These are phyloP conservation scores for Helianthus tuberosus DNA, from an alignment of 129 eudicot genomes.

Conservation along the genomic window DNA sequence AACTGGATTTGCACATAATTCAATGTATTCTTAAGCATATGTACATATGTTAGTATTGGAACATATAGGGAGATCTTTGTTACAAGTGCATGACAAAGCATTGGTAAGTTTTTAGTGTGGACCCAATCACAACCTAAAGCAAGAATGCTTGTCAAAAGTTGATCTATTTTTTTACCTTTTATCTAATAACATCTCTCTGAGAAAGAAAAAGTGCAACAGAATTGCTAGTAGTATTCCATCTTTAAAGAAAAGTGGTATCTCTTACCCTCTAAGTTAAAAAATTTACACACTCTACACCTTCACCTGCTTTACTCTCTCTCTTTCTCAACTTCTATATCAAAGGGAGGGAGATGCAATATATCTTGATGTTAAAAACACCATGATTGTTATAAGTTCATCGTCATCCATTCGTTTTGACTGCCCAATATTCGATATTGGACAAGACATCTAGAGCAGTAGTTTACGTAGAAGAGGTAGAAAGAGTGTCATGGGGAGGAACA, in stretches of 20 bases:
- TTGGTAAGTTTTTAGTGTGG: slow-evolving; percentile 49
- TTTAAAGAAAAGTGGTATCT: slow-evolving; percentile 50
- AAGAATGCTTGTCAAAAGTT: slow-evolving; percentile 51
- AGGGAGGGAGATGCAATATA: slow-evolving; percentile 38
- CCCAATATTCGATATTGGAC: slow-evolving; percentile 32
- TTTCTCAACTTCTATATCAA: slow-evolving; percentile 34
- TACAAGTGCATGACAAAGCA: slow-evolving; percentile 58
- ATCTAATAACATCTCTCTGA: slow-evolving; percentile 47
- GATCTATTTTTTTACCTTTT: slow-evolving; percentile 39
- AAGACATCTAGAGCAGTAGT: slow-evolving; percentile 36
- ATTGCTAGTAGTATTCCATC: slow-evolving; percentile 45
- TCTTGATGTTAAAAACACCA: slow-evolving; percentile 35
- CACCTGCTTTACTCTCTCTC: slow-evolving; percentile 30
- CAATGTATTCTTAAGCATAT: slow-evolving; percentile 38
- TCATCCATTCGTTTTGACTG: slow-evolving; percentile 23
- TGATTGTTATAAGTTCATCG: slow-evolving; percentile 34
- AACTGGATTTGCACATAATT: slow-evolving; percentile 31
- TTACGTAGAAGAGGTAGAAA: slow-evolving; percentile 24
- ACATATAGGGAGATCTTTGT: slow-evolving; percentile 45
- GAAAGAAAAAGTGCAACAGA: slow-evolving; percentile 55
- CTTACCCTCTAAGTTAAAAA: slow-evolving; percentile 42
- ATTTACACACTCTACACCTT: slow-evolving; percentile 27
- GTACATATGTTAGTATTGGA: slow-evolving; percentile 28
- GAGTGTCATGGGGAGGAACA: slow-evolving; percentile 46
- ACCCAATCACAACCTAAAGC: slow-evolving; percentile 64